Conservation (phyloP, 306 rosid species). For the Cucurbita moschata region DNA sequence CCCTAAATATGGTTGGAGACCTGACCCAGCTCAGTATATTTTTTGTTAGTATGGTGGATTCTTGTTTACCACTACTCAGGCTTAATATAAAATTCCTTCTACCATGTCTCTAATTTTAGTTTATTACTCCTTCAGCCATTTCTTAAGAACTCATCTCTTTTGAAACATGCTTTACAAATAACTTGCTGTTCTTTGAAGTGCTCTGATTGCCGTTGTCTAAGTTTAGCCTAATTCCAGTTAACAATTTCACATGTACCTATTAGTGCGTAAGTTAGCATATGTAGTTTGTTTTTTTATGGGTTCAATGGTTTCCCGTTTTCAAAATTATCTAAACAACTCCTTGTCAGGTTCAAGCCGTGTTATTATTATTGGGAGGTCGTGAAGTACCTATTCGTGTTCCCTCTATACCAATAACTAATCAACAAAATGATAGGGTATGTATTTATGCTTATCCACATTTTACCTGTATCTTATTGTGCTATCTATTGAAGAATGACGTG, state of each 20-base stretch:
- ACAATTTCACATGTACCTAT: not conserved
- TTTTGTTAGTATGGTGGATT: not conserved
- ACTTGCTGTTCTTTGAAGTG: not conserved
- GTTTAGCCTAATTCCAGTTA: not conserved
- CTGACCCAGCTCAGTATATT: not conserved
- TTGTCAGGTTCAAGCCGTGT: conserved; percentile 67
- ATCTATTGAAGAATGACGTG: not conserved
- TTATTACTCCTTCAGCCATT: not conserved
- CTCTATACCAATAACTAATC: conserved; percentile 20
- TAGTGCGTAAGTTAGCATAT: not conserved
- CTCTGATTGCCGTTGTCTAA: too few relatives aligned
- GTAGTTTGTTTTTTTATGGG: not conserved
- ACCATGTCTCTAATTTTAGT: not conserved
- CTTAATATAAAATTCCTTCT: not conserved
- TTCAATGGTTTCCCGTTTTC: not conserved
- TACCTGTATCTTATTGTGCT: not conserved
- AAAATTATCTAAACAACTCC: not conserved
- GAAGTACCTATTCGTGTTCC: conserved; percentile 40
- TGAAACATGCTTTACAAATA: not conserved
- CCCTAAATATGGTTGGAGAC: not conserved
- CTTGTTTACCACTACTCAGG: not conserved
- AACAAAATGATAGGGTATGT: conserved; percentile 40
- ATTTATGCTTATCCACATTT: not conserved
- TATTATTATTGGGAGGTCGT: conserved; percentile 50
- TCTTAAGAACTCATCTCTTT: not conserved